Percentiles rank a stretch among this genome's conserved stretches.
phyloP scores from a whole-genome alignment of 2,329 filamentous ascomycete genomes.

The Biscogniauxia marginata region DNA sequence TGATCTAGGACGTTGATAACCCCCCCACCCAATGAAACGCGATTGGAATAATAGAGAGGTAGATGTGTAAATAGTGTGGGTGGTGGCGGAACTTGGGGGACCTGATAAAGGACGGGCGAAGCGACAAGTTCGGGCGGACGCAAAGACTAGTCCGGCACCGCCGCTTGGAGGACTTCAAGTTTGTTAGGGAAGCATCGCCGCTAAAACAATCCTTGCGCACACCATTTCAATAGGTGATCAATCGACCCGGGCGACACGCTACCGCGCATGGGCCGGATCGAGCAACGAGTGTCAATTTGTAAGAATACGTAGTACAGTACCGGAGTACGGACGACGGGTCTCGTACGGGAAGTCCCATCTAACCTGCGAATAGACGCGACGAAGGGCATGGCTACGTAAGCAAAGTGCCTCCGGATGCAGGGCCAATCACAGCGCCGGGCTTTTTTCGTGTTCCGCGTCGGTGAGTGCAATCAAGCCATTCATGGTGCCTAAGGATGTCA shows the following conservation, averaged over 20 bases:
- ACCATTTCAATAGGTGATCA: background rate
- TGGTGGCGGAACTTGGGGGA: background rate
- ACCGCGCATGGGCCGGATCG: background rate
- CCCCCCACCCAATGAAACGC: background rate
- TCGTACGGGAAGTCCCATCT: background rate
- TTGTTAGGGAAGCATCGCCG: background rate
- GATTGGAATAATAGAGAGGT: background rate
- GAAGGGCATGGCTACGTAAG: background rate
- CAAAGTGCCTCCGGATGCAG: background rate
- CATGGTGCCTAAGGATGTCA: background rate
- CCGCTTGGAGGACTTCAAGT: background rate
- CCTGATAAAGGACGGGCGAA: background rate
- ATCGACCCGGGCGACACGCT: background rate
- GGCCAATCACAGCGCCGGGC: background rate
- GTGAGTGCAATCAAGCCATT: background rate
- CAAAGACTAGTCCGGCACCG: background rate
- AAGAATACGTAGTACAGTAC: background rate
- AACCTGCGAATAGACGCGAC: background rate
- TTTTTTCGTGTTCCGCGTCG: background rate
- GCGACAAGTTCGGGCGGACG: conserved; percentile 1
- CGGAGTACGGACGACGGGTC: background rate
- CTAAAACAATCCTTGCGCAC: background rate
- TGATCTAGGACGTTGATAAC: background rate
- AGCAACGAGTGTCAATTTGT: background rate
- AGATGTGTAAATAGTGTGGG: background rate